Percentiles rank a stretch among this genome's conserved stretches.
These are phyloP conservation scores for Boechera retrofracta DNA, from an alignment of 345 rosid species.

Conservation along the genomic window DNA sequence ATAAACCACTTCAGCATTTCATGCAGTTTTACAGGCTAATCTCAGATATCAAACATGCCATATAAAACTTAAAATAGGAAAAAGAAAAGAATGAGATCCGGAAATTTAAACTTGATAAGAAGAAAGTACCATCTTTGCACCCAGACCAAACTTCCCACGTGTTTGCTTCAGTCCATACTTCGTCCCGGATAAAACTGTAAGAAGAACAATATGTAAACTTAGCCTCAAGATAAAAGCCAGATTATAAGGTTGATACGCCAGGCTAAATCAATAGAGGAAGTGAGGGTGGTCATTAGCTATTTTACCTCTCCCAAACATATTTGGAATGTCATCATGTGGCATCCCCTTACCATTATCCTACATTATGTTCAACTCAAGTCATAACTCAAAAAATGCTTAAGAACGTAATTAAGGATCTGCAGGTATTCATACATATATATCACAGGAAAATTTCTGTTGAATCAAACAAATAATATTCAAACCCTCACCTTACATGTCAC, in stretches of 20 bases:
- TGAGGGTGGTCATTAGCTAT: conserved; percentile 15
- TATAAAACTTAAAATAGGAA: not conserved
- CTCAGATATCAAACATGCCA: conserved; percentile 21
- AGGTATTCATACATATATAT: not conserved
- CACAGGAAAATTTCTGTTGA: not conserved
- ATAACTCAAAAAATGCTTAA: conserved; percentile 15
- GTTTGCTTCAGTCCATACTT: conserved; percentile 98
- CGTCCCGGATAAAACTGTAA: conserved; percentile 89
- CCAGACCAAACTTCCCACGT: conserved; percentile 98
- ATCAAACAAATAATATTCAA: not conserved
- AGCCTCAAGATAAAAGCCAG: conserved; percentile 6
- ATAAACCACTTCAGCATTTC: conserved; percentile 22
- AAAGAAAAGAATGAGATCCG: conserved; percentile 1
- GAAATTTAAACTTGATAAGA: conserved; percentile 19
- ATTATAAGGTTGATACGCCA: conserved; percentile 21
- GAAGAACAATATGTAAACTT: conserved; percentile 35
- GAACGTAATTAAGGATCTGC: not conserved
- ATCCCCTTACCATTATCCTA: conserved; percentile 99
- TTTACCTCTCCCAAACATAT: conserved; percentile 96
- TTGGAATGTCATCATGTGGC: conserved; percentile 99
- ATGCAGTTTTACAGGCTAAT: conserved; percentile 2
- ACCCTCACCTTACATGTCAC: conserved; percentile 89
- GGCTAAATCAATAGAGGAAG: conserved; percentile 24
- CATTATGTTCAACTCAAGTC: conserved; percentile 42
- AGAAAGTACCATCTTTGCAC: conserved; percentile 89